Evolutionary conservation across 2,329 filamentous ascomycete species (phyloP).

Genomic region (Podosphaera aphanis): DNA sequence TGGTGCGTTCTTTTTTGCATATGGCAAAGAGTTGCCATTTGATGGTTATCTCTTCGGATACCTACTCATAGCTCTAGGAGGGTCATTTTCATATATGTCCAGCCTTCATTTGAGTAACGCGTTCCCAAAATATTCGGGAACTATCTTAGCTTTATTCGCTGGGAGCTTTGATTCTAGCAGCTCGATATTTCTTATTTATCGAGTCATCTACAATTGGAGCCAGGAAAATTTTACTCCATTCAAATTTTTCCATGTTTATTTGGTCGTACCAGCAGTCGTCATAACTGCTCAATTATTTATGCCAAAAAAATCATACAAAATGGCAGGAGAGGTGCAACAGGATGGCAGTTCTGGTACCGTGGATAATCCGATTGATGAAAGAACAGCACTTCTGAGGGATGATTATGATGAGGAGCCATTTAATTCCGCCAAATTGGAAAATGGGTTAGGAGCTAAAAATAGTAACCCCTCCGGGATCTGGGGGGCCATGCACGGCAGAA

Average conservation of each 20-base stretch:
- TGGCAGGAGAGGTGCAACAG: conserved; percentile 56
- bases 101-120: conserved; percentile 70
- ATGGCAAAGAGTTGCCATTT: conserved; percentile 37
- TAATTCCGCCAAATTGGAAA: not conserved
- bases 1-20: conserved; percentile 52
- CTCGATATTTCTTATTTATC: conserved; percentile 53
- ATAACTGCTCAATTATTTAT: conserved; percentile 44
- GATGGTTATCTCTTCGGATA: conserved; percentile 58
- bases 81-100: conserved; percentile 61
- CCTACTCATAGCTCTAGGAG: conserved; percentile 52
- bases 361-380: conserved; percentile 34
- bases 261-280: conserved; percentile 46
- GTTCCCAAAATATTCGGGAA: conserved; percentile 51
- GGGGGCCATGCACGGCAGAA: conserved; percentile 58
- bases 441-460: conserved; percentile 34
- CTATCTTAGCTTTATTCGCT: conserved; percentile 60
- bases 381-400: conserved; percentile 18
- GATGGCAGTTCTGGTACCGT: conserved; percentile 21
- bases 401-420: conserved; percentile 5
- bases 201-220: conserved; percentile 41
- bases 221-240: conserved; percentile 33
- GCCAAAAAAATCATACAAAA: conserved; percentile 60
- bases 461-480: conserved; percentile 50
- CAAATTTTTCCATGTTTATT: conserved; percentile 49
- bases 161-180: conserved; percentile 69